Percentiles rank a stretch among this genome's conserved stretches.
Evolutionary conservation across 2,329 filamentous ascomycete species (phyloP).

Genomic region (Fusarium austroafricanum): DNA sequence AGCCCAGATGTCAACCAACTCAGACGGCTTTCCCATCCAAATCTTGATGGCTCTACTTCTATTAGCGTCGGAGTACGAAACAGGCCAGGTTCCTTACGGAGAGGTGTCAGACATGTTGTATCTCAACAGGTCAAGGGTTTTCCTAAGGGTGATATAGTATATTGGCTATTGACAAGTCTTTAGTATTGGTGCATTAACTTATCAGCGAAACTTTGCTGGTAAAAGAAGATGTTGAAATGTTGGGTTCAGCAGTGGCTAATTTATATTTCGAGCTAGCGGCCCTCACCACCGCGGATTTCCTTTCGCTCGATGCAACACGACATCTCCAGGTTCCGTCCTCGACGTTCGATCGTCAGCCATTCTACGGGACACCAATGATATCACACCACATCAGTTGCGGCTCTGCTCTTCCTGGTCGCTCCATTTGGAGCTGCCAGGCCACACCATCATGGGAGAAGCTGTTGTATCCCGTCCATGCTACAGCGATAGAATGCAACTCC

Average conservation of each 20-base stretch:
- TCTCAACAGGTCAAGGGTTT: not conserved
- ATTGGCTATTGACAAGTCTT: not conserved
- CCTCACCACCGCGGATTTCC: constrained; percentile 7
- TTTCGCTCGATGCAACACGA: constrained; percentile 14
- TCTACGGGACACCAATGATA: constrained; percentile 43
- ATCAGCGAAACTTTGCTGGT: not conserved
- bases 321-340: constrained; percentile 18
- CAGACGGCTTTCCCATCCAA: constrained; percentile 2
- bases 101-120: constrained; percentile 25
- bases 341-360: constrained; percentile 31
- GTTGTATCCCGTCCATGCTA: constrained; percentile 17
- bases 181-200: not conserved
- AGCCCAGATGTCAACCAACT: constrained; percentile 31
- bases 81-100: not conserved
- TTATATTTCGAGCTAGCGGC: constrained; percentile 29
- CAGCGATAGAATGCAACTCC: constrained; percentile 19
- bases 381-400: constrained; percentile 46
- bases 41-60: constrained; percentile 4
- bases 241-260: not conserved
- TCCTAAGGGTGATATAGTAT: not conserved
- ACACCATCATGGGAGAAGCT: constrained; percentile 37
- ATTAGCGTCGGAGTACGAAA: constrained; percentile 9
- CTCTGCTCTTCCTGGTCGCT: constrained; percentile 33
- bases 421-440: constrained; percentile 22
- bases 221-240: not conserved